Base-by-base conservation (phyloP, 1,139 yeast genomes). In the Pichia sp. region DNA sequence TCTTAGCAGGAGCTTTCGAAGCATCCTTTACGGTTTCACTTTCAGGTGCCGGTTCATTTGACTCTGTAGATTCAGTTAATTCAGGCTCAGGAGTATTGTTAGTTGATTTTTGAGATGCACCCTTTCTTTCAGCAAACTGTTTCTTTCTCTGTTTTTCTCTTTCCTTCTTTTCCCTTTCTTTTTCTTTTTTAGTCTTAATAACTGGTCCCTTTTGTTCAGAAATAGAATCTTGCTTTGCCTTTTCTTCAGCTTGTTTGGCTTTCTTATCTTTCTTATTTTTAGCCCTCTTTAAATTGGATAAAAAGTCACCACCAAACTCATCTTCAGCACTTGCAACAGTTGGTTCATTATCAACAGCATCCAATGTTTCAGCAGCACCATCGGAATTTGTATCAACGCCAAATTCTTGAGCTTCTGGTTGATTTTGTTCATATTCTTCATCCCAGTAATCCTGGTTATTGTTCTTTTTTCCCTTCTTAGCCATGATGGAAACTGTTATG, bases 101-200 rank as follows among this genome's bases (percentile, higher is more conserved):
- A 22, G 29, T 10, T 30, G 29, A 27, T 22, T 43, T 39, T 20
- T 73, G 71, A 59, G 79, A 78, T 46, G 84, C 86, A 61, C 87
- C 90, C 77, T 89, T 90, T 67, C 80, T 83, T 47, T 83, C 85
- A 34, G 96, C 95, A 53, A 80, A 78, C 56, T 87, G 96, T 70
- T 87, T 89, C 84, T 92, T 92, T 67, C 81, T 78, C 58, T 84
- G 87, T 74, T 92, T 94, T 66, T 92, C 98, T 54, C 86, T 86
- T 69, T 92, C 99, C 68, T 92, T 94, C 84, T 90, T 92, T 65
- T 92, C 95, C 67, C 80, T 85, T 68, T 92, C 99, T 74, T 92
- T 94, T 64, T 92, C 98, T 70, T 94, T 94, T 75, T 92, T 94
- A 49, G 95, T 80, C 67, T 92, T 87, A 59, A 90, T 70, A 54